A percentile compares a stretch with the other conserved stretches of the same genome.
Evolutionary conservation across 768 basidiomycete genomes (phyloP).

Genomic region (Lyophyllum semitale): DNA sequence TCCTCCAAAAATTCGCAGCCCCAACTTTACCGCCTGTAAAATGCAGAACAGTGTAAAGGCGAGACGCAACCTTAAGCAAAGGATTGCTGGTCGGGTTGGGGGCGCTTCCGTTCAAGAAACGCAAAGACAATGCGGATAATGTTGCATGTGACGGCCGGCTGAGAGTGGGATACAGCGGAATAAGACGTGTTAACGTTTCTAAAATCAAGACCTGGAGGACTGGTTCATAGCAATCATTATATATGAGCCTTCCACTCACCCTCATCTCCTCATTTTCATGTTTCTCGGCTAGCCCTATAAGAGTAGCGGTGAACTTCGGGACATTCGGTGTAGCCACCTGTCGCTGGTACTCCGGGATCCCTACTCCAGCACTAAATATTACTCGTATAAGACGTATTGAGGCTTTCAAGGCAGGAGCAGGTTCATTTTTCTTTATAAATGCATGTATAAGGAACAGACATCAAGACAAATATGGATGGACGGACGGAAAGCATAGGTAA

Average conservation of each 20-base stretch:
- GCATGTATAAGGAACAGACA: slow-evolving; percentile 24
- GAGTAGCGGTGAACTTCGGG: slow-evolving; percentile 64
- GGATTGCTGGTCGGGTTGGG: slow-evolving; percentile 39
- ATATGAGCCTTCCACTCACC: slow-evolving; percentile 35
- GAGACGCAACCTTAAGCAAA: slow-evolving; percentile 50
- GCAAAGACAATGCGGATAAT: slow-evolving; percentile 55
- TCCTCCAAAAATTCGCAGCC: slow-evolving; percentile 71
- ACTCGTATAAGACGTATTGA: slow-evolving; percentile 63
- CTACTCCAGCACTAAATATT: slow-evolving; percentile 60
- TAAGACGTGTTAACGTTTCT: slow-evolving; percentile 53
- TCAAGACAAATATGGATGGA: slow-evolving; percentile 28
- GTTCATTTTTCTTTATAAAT: slow-evolving; percentile 64
- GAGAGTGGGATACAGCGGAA: slow-evolving; percentile 68
- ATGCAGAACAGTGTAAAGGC: slow-evolving; percentile 64
- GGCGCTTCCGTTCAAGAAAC: slow-evolving; percentile 56
- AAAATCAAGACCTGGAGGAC: slow-evolving; percentile 41
- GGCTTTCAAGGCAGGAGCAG: slow-evolving; percentile 58
- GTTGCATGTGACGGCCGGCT: slow-evolving; percentile 56
- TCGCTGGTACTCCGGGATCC: slow-evolving; percentile 79
- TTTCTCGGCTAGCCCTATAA: slow-evolving; percentile 59
- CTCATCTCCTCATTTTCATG: slow-evolving; percentile 51
- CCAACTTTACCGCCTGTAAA: slow-evolving; percentile 81
- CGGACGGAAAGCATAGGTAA: slow-evolving; percentile 73
- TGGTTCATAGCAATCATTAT: background rate
- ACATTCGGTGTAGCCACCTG: slow-evolving; percentile 74